These are phyloP conservation scores for Globisporangium nodosum DNA, from an alignment of 352 stramenopile species.

Conservation along the genomic window DNA sequence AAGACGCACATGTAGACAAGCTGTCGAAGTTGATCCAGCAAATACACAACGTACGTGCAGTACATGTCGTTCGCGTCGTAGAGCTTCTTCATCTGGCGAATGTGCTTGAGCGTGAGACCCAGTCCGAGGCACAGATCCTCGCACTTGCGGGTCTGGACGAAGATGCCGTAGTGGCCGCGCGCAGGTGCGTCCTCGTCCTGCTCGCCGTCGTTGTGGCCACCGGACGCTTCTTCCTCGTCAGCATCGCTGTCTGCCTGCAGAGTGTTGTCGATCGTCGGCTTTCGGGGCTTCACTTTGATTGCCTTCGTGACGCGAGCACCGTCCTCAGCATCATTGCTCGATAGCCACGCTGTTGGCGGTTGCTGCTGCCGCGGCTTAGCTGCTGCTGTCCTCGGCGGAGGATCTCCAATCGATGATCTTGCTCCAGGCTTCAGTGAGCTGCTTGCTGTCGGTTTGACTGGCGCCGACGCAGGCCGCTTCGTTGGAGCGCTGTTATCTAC, in stretches of 20 bases:
- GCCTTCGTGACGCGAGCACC: background rate
- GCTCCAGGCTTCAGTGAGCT: background rate
- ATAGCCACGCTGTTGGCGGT: background rate
- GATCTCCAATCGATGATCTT: background rate
- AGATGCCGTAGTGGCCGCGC: slow-evolving; percentile 39
- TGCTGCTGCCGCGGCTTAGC: background rate
- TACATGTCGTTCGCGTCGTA: slow-evolving; percentile 77
- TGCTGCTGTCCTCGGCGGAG: background rate
- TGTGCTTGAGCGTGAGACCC: slow-evolving; percentile 43
- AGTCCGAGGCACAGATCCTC: slow-evolving; percentile 46
- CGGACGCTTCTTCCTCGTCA: background rate
- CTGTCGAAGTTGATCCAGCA: background rate
- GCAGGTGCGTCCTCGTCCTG: slow-evolving; percentile 18
- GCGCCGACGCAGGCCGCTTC: slow-evolving; percentile 6
- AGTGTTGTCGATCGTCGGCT: background rate
- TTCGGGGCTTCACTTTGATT: slow-evolving; percentile 5
- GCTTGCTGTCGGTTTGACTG: slow-evolving; percentile 2
- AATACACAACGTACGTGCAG: slow-evolving; percentile 38
- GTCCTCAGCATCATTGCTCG: background rate
- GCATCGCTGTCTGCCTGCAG: background rate
- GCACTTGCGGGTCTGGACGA: slow-evolving; percentile 48
- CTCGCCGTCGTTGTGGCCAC: background rate
- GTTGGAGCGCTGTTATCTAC: background rate
- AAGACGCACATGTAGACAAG: background rate
- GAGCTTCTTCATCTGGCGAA: slow-evolving; percentile 65